These are phyloP conservation scores for Wallacemonas sp. DNA, from an alignment of 208 protist species.

Conservation along the genomic window DNA sequence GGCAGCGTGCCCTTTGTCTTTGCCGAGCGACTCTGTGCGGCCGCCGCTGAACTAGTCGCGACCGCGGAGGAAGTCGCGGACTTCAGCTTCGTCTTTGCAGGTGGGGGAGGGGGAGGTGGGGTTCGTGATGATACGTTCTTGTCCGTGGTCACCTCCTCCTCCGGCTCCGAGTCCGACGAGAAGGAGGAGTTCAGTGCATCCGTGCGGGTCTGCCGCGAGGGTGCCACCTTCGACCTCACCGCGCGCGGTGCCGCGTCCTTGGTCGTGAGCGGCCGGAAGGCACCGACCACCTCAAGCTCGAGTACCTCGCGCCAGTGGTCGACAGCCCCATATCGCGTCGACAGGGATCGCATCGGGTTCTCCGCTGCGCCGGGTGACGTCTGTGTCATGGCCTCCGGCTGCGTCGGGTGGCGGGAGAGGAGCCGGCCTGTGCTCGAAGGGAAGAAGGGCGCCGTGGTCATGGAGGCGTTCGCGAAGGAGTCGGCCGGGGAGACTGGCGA, in stretches of 20 bases:
- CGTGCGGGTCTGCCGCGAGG: background rate
- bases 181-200: background rate
- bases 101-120: background rate
- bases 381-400: background rate
- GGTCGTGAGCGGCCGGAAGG: background rate
- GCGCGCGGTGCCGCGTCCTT: background rate
- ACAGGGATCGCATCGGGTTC: no score
- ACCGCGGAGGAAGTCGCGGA: no score
- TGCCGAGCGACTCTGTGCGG: no score
- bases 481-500: background rate
- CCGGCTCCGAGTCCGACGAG: background rate
- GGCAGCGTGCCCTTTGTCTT: no score
- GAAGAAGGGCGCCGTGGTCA: conserved; percentile 1
- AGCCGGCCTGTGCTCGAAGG: background rate
- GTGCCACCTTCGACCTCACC: background rate
- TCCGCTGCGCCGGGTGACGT: background rate
- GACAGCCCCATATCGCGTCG: background rate
- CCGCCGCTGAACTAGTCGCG: no score
- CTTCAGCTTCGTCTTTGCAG: no score
- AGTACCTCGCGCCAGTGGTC: conserved; percentile 9
- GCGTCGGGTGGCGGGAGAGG: background rate
- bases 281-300: conserved; percentile 11
- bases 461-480: background rate
- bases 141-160: background rate
- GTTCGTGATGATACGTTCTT: no score